These are phyloP conservation scores for Bipolaris gigantea DNA, from an alignment of 2,329 filamentous ascomycete species.

Conservation along the genomic window DNA sequence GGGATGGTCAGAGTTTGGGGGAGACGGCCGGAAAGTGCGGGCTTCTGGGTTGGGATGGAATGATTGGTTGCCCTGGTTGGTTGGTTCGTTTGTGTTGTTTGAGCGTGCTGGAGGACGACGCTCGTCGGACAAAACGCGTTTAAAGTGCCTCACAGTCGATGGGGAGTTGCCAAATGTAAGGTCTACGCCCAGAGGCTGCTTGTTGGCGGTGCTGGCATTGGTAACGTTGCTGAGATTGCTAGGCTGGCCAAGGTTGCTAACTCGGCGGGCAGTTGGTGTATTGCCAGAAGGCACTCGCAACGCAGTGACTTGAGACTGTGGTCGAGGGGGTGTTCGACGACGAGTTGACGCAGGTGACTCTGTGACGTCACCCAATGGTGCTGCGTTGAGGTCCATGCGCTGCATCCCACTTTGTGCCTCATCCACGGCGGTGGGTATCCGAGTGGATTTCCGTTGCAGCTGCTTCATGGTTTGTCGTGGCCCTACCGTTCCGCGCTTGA, in stretches of 20 bases:
- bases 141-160: conserved; percentile 89
- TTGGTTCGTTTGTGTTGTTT: conserved; percentile 27
- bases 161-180: conserved; percentile 92
- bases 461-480: conserved; percentile 52
- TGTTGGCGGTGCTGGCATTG: conserved; percentile 43
- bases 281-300: conserved; percentile 39
- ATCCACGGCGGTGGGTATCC: conserved; percentile 46
- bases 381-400: conserved; percentile 50
- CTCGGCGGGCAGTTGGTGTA: conserved; percentile 49
- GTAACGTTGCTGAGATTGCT: conserved; percentile 52
- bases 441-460: conserved; percentile 51
- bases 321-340: conserved; percentile 37
- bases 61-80: conserved; percentile 18
- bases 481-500: conserved; percentile 70
- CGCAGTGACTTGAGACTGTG: conserved; percentile 45
- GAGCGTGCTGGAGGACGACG: conserved; percentile 37
- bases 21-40: conserved; percentile 43
- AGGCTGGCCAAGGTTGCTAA: conserved; percentile 38
- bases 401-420: conserved; percentile 43
- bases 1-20: conserved; percentile 36
- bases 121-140: conserved; percentile 73
- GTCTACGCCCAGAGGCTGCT: conserved; percentile 82
- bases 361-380: conserved; percentile 46
- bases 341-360: conserved; percentile 40
- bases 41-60: conserved; percentile 44